Evolutionary conservation across 192 early-diverging fungal genomes (phyloP).

Genomic region (Bifiguratus adelaidae): DNA sequence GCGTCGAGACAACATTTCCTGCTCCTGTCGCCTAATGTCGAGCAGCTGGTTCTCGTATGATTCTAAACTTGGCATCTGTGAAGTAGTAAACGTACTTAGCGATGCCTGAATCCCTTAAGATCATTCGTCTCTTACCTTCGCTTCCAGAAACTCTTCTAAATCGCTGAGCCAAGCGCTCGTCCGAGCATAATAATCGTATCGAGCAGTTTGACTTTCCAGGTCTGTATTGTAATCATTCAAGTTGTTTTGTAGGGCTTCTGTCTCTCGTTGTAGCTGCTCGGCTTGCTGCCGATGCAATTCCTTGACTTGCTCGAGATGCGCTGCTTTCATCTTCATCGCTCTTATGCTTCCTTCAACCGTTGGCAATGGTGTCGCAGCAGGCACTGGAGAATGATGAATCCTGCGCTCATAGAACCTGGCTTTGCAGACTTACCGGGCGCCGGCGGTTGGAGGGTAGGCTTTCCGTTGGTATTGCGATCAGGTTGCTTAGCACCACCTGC

Average conservation of each 20-base stretch:
- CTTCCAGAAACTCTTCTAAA: constrained; percentile 40
- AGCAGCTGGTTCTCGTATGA: too few species aligned
- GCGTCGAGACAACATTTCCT: background rate
- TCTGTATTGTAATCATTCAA: constrained; percentile 21
- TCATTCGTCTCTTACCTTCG: constrained; percentile 20
- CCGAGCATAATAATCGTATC: constrained; percentile 44
- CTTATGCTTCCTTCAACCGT: constrained; percentile 22
- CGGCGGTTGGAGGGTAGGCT: too few species aligned
- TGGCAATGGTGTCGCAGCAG: constrained; percentile 20
- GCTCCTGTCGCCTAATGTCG: too few species aligned
- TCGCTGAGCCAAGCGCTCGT: constrained; percentile 30
- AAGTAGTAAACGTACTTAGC: background rate
- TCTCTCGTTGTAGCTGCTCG: constrained; percentile 19
- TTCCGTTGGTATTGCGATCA: too few species aligned
- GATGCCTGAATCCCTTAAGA: background rate
- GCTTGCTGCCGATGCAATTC: constrained; percentile 22
- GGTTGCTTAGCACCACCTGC: too few species aligned
- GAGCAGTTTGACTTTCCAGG: constrained; percentile 19
- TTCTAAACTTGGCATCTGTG: too few species aligned
- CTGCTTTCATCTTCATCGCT: constrained; percentile 13
- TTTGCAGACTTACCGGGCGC: too few species aligned
- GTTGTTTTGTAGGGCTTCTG: constrained; percentile 9
- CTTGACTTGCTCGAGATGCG: constrained; percentile 11
- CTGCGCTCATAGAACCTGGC: too few species aligned
- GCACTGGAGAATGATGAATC: constrained; percentile 34